phyloP scores from a whole-genome alignment of 345 rosid species.

The Kernera saxatilis region DNA sequence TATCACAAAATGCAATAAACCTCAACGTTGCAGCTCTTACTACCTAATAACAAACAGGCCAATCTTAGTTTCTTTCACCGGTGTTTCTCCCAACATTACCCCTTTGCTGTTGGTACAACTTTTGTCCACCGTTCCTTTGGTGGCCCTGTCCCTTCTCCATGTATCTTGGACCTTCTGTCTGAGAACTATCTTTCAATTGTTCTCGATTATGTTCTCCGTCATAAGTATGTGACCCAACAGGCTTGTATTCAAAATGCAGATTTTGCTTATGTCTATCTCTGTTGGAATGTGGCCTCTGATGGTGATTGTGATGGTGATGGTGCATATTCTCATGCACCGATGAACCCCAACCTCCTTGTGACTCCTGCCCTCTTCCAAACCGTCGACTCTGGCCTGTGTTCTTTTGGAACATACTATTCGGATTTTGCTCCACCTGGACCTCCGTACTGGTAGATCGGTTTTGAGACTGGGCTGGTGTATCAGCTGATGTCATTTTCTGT shows the following conservation, averaged over 20 bases:
- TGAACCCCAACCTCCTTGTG: slow-evolving; percentile 67
- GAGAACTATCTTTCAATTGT: slow-evolving; percentile 47
- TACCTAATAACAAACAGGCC: slow-evolving; percentile 22
- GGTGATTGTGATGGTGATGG: slow-evolving; percentile 53
- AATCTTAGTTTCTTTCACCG: slow-evolving; percentile 24
- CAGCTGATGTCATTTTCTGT: slow-evolving; percentile 33
- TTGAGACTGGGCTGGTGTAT: slow-evolving; percentile 36
- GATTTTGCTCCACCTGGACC: slow-evolving; percentile 39
- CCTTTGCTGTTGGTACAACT: slow-evolving; percentile 42
- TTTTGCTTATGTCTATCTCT: slow-evolving; percentile 62
- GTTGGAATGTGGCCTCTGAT: slow-evolving; percentile 40
- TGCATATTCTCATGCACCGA: slow-evolving; percentile 51
- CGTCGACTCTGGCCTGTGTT: slow-evolving; percentile 52
- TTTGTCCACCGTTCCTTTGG: slow-evolving; percentile 55
- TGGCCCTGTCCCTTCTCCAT: slow-evolving; percentile 64
- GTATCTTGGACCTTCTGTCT: slow-evolving; percentile 46
- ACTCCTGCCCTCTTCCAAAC: slow-evolving; percentile 51
- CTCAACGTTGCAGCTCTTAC: slow-evolving; percentile 9
- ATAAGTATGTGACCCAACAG: slow-evolving; percentile 47
- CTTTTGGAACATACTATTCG: slow-evolving; percentile 43
- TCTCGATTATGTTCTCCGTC: slow-evolving; percentile 39
- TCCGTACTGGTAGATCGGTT: slow-evolving; percentile 39
- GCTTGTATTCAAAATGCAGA: slow-evolving; percentile 76
- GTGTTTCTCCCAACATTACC: slow-evolving; percentile 40
- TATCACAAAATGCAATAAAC: slow-evolving; percentile 17